Evolutionary conservation across 495 filamentous ascomycete genomes (phyloP).

Genomic region (Haplographium delicatum): DNA sequence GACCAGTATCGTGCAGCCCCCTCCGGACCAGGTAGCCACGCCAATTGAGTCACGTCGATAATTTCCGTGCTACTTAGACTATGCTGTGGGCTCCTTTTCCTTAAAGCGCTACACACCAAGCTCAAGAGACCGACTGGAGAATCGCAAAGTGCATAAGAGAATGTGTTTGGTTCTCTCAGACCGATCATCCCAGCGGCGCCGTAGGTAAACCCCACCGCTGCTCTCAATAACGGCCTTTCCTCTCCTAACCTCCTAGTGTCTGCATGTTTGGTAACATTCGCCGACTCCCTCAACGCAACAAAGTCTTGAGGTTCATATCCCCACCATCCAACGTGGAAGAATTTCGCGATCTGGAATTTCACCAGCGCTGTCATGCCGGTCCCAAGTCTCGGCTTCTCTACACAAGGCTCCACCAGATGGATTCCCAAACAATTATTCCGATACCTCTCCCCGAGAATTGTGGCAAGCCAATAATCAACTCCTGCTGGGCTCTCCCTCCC

Average conservation of each 20-base stretch:
- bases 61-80: constrained; percentile 36
- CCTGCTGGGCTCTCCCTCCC: constrained; percentile 32
- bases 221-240: constrained; percentile 1
- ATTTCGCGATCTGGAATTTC: constrained; percentile 37
- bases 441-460: constrained; percentile 48
- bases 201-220: background rate
- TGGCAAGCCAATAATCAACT: constrained; percentile 51
- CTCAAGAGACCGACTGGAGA: constrained; percentile 46
- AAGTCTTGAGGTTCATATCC: constrained; percentile 39
- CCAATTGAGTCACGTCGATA: constrained; percentile 38
- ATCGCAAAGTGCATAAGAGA: constrained; percentile 48
- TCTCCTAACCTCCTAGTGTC: background rate
- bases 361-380: constrained; percentile 34
- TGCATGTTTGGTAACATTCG: background rate
- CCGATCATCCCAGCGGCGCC: constrained; percentile 18
- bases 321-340: constrained; percentile 33
- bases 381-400: constrained; percentile 29
- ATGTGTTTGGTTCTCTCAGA: constrained; percentile 39
- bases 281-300: constrained; percentile 3
- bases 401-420: constrained; percentile 52
- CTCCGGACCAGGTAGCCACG: constrained; percentile 48
- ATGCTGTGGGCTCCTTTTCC: constrained; percentile 27
- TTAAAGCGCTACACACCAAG: constrained; percentile 36
- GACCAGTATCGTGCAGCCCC: constrained; percentile 41
- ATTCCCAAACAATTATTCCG: constrained; percentile 51